Conservation (phyloP, 257 asterid species). For the Jacaranda copaia region DNA sequence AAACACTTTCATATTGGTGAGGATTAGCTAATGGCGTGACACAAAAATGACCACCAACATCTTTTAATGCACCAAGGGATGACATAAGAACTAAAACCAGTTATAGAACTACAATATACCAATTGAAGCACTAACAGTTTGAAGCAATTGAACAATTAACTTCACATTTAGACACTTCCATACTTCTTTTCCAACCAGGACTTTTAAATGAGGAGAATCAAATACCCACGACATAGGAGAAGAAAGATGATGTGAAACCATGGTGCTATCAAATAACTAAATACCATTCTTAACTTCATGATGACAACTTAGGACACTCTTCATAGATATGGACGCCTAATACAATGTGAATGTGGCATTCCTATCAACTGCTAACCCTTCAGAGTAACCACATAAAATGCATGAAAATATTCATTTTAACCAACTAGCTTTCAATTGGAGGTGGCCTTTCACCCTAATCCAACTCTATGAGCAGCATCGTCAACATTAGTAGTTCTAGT, state of each 20-base stretch:
- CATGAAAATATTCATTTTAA: not conserved
- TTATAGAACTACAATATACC: slow-evolving; percentile 51
- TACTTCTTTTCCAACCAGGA: slow-evolving; percentile 55
- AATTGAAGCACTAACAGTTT: slow-evolving; percentile 59
- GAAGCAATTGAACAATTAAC: slow-evolving; percentile 65
- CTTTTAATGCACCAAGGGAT: not conserved
- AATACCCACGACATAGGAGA: slow-evolving; percentile 49
- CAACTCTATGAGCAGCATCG: not conserved
- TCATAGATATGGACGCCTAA: not conserved
- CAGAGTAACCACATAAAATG: not conserved
- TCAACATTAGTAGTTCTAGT: not conserved
- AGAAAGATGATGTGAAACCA: slow-evolving; percentile 1
- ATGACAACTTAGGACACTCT: not conserved
- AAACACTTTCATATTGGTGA: not conserved
- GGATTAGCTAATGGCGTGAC: not conserved
- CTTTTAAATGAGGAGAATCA: slow-evolving; percentile 71
- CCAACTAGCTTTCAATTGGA: not conserved
- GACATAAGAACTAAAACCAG: not conserved
- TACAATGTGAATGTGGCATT: not conserved
- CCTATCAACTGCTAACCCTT: not conserved
- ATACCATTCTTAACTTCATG: not conserved
- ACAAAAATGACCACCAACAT: not conserved
- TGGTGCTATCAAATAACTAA: not conserved
- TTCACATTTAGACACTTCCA: slow-evolving; percentile 70
- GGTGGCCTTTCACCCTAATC: not conserved